These are phyloP conservation scores for Nannizziopsis barbatae DNA, from an alignment of 2,329 filamentous ascomycete species.

Conservation along the genomic window DNA sequence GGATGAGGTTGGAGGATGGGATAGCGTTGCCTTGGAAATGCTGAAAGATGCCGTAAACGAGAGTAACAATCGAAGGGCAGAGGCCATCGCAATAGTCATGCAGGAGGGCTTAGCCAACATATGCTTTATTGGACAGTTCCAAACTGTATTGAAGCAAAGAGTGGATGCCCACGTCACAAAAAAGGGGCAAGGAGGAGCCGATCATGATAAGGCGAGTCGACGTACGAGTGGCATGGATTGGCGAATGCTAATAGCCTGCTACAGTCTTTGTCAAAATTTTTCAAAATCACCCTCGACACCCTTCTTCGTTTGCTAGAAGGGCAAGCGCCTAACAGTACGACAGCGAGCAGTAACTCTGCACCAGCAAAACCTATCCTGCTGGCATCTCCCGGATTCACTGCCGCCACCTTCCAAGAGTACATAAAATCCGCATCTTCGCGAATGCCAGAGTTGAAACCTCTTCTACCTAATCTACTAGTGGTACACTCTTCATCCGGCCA, in stretches of 20 bases:
- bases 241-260: not conserved
- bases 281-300: slow-evolving; percentile 61
- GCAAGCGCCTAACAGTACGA: slow-evolving; percentile 1
- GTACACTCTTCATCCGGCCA: slow-evolving; percentile 80
- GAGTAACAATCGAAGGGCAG: slow-evolving; percentile 56
- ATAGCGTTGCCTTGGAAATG: slow-evolving; percentile 70
- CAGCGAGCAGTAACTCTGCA: slow-evolving; percentile 35
- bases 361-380: slow-evolving; percentile 56
- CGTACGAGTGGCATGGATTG: not conserved
- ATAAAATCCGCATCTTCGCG: slow-evolving; percentile 53
- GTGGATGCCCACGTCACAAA: slow-evolving; percentile 39
- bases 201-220: slow-evolving; percentile 38
- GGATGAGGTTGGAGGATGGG: slow-evolving; percentile 55
- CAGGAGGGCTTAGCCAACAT: slow-evolving; percentile 54
- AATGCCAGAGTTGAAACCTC: slow-evolving; percentile 54
- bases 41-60: slow-evolving; percentile 69
- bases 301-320: slow-evolving; percentile 63
- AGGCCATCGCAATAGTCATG: slow-evolving; percentile 85
- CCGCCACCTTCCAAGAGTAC: slow-evolving; percentile 66
- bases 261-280: slow-evolving; percentile 64
- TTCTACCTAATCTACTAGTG: slow-evolving; percentile 50
- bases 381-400: slow-evolving; percentile 81
- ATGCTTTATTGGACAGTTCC: slow-evolving; percentile 41
- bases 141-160: slow-evolving; percentile 40
- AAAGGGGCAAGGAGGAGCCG: slow-evolving; percentile 37